A percentile compares a stretch with the other conserved stretches of the same genome.
phyloP scores from a whole-genome alignment of 2,329 filamentous ascomycete genomes.

The Colletotrichum sp. region DNA sequence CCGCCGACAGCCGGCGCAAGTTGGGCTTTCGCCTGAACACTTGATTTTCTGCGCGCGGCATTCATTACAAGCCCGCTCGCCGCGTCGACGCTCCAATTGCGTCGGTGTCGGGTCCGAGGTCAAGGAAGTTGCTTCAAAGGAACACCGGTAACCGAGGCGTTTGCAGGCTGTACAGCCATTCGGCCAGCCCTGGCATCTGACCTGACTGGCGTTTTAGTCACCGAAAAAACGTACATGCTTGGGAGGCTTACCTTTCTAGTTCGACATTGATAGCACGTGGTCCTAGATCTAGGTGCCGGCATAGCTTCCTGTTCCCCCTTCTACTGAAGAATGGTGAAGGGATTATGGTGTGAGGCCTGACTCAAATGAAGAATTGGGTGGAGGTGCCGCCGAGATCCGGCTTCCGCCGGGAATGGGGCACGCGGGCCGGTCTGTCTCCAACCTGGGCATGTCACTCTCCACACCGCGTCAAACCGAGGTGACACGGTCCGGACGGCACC shows the following conservation, averaged over 20 bases:
- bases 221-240: neutral
- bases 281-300: neutral
- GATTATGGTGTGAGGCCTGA: neutral
- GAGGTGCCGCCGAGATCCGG: neutral
- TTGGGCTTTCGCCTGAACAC: neutral
- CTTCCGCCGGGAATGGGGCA: neutral
- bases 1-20: neutral
- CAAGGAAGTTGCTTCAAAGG: neutral
- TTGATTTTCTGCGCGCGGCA: neutral
- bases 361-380: neutral
- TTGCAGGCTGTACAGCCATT: neutral
- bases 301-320: neutral
- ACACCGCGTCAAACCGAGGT: neutral
- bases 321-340: neutral
- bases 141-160: neutral
- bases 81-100: neutral
- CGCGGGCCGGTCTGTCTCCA: neutral
- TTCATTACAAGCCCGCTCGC: neutral
- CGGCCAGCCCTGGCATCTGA: neutral
- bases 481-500: neutral
- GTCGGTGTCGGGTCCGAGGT: neutral
- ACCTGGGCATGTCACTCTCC: neutral
- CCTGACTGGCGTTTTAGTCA: neutral
- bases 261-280: neutral
- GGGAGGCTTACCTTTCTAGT: neutral